Evolutionary conservation across 768 basidiomycete genomes (phyloP).

Genomic region (Strobilomyces dryophilus): DNA sequence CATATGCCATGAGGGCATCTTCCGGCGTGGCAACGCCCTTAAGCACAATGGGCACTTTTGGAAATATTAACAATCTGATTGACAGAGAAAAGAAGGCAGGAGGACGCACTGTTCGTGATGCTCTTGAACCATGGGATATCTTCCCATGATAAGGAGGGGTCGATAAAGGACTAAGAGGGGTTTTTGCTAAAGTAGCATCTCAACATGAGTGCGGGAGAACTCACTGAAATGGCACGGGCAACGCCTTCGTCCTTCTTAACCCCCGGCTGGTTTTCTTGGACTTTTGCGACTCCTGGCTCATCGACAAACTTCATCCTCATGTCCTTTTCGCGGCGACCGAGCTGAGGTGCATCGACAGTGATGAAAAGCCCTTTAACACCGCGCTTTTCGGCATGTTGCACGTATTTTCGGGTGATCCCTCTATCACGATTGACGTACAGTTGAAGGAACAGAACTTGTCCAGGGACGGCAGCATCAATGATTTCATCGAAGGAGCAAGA

Average conservation of each 20-base stretch:
- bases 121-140: conserved; percentile 62
- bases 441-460: conserved; percentile 81
- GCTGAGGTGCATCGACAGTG: conserved; percentile 92
- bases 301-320: conserved; percentile 95
- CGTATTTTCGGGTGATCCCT: conserved; percentile 72
- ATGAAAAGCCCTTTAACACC: conserved; percentile 91
- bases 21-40: conserved; percentile 82
- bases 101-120: conserved; percentile 54
- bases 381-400: conserved; percentile 81
- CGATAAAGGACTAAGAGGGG: conserved; percentile 72
- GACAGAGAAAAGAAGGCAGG: conserved; percentile 16
- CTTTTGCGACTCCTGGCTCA: conserved; percentile 34
- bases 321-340: conserved; percentile 88
- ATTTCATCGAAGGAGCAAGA: conserved; percentile 94
- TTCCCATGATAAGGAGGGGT: conserved; percentile 78
- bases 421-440: conserved; percentile 87
- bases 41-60: conserved; percentile 75
- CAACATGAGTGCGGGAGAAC: conserved; percentile 30
- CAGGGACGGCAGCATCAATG: conserved; percentile 70
- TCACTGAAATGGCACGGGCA: conserved; percentile 82
- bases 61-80: background rate
- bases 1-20: conserved; percentile 81
- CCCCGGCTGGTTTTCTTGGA: conserved; percentile 23
- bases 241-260: conserved; percentile 61
- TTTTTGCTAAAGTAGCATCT: conserved; percentile 20